Conservation (phyloP, 2,329 filamentous ascomycete genomes). For the Lasiodiplodia citricola region DNA sequence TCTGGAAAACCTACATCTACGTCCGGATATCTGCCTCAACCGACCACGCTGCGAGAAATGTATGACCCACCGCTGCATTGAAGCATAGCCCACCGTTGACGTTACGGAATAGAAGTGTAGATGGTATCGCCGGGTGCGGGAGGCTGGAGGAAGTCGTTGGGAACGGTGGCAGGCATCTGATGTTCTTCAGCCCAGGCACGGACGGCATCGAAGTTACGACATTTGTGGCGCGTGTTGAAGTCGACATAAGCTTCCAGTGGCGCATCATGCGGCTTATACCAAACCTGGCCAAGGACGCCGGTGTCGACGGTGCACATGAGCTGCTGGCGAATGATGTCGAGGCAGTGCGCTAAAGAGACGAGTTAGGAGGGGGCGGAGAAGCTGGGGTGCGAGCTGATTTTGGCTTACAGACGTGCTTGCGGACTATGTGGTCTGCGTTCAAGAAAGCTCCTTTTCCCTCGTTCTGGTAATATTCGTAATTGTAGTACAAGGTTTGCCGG, state of each 20-base stretch:
- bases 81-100: not conserved
- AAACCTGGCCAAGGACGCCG: slow-evolving; percentile 66
- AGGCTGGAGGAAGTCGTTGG: slow-evolving; percentile 50
- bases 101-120: slow-evolving; percentile 37
- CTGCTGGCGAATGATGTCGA: slow-evolving; percentile 66
- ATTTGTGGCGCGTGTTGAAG: slow-evolving; percentile 66
- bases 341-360: slow-evolving; percentile 57
- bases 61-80: no score
- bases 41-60: no score
- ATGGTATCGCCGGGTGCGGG: slow-evolving; percentile 43
- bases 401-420: slow-evolving; percentile 62
- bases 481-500: slow-evolving; percentile 64
- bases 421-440: slow-evolving; percentile 61
- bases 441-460: slow-evolving; percentile 59
- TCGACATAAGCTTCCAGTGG: slow-evolving; percentile 63
- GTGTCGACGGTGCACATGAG: slow-evolving; percentile 68
- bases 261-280: slow-evolving; percentile 54
- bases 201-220: slow-evolving; percentile 62
- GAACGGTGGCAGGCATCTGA: slow-evolving; percentile 55
- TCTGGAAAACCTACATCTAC: no score
- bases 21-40: no score
- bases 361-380: slow-evolving; percentile 7
- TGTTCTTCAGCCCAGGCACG: slow-evolving; percentile 59
- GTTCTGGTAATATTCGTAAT: slow-evolving; percentile 62
- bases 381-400: not conserved